Conservation (phyloP, 441 rosid genomes). For the Syzygium syzygioides region DNA sequence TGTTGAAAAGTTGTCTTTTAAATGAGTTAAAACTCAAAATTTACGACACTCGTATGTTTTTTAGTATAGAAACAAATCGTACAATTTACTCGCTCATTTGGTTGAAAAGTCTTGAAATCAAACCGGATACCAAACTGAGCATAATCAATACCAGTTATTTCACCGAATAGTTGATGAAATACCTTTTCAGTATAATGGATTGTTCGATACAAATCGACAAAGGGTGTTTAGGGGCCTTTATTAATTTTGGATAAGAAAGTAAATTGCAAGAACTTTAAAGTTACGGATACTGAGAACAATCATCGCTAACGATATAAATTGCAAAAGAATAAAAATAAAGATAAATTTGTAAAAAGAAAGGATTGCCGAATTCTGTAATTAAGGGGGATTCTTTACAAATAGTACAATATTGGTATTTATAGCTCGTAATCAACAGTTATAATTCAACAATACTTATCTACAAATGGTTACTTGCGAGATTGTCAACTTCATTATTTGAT, state of each 20-base stretch:
- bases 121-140: not conserved
- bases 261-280: not conserved
- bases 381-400: too few species aligned
- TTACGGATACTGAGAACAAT: not conserved
- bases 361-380: too few species aligned
- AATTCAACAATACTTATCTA: not conserved
- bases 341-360: not conserved
- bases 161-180: fast-evolving
- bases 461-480: not conserved
- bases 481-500: not conserved
- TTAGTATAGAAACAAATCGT: not conserved
- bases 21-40: not conserved
- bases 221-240: not conserved
- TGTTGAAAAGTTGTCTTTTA: not conserved
- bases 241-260: not conserved
- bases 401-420: not conserved
- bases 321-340: not conserved
- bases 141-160: fast-evolving
- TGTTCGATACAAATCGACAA: fast-evolving
- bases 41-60: not conserved
- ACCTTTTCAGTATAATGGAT: not conserved
- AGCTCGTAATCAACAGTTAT: fast-evolving
- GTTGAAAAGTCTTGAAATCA: not conserved
- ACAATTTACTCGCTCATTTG: not conserved
- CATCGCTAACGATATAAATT: not conserved